Conservation (phyloP, 1,284 basidiomycete species). For the Cutaneotrichosporon sp. region DNA sequence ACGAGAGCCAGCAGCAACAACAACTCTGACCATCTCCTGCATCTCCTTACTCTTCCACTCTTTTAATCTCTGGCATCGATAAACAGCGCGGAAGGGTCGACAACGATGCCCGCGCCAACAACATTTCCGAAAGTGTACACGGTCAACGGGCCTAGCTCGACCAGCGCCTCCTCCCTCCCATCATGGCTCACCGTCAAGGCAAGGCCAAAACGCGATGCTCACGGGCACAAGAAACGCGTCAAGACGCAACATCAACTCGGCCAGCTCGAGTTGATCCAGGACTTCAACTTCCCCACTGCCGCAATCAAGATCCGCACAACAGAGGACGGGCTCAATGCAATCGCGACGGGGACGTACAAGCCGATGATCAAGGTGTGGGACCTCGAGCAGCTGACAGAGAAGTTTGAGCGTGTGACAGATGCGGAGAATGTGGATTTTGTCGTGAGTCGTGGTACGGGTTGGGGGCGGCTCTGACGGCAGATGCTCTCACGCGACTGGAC, state of each 20-base stretch:
- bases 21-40: not conserved
- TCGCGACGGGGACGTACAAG: constrained; percentile 97
- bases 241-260: constrained; percentile 47
- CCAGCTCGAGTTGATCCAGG: constrained; percentile 78
- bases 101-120: constrained; percentile 24
- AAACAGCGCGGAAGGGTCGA: too few relatives aligned
- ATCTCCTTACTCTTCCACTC: too few relatives aligned
- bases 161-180: constrained; percentile 76
- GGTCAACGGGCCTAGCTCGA: constrained; percentile 77
- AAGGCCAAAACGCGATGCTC: constrained; percentile 26
- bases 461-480: too few relatives aligned
- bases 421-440: constrained; percentile 97
- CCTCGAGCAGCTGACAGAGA: constrained; percentile 82
- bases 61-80: not conserved
- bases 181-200: constrained; percentile 77
- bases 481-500: constrained; percentile 98
- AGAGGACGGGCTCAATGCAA: constrained; percentile 81
- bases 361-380: constrained; percentile 97
- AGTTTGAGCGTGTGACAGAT: constrained; percentile 95
- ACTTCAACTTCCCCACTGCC: constrained; percentile 95
- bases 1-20: not conserved
- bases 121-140: constrained; percentile 73
- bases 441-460: constrained; percentile 22
- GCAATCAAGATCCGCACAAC: constrained; percentile 88
- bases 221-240: constrained; percentile 41